Percentiles rank a stretch among this genome's conserved stretches.
Conservation (phyloP, 495 filamentous ascomycete genomes). For the Thermothielavioides terrestris region DNA sequence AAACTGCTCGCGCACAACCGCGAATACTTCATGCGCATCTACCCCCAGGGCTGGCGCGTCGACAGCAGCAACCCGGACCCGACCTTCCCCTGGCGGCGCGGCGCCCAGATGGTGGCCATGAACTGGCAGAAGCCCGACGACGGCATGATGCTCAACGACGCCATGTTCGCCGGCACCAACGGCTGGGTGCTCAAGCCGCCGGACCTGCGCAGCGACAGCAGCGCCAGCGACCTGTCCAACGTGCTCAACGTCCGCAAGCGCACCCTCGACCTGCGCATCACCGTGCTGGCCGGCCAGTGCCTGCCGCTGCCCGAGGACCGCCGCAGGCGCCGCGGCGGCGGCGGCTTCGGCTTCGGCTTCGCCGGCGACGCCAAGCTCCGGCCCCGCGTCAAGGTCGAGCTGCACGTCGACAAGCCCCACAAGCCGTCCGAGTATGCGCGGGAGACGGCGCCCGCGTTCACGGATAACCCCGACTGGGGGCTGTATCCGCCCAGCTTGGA, state of each 20-base stretch:
- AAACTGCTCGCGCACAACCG: conserved; percentile 75
- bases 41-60: conserved; percentile 70
- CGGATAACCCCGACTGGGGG: conserved; percentile 37
- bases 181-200: conserved; percentile 84
- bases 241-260: conserved; percentile 14
- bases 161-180: conserved; percentile 74
- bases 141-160: conserved; percentile 92
- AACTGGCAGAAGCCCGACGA: conserved; percentile 90
- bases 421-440: conserved; percentile 26
- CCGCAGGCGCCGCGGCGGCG: conserved; percentile 3
- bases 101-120: conserved; percentile 86
- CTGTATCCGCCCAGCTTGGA: conserved; percentile 21
- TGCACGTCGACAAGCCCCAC: conserved; percentile 61
- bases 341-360: conserved; percentile 24
- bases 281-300: conserved; percentile 36
- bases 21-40: conserved; percentile 78
- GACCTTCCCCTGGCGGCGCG: conserved; percentile 71
- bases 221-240: conserved; percentile 10
- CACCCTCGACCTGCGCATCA: conserved; percentile 36
- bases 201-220: conserved; percentile 32
- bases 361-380: conserved; percentile 23
- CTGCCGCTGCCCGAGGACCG: conserved; percentile 28
- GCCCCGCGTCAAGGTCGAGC: conserved; percentile 59
- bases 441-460: conserved; percentile 26
- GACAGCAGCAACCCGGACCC: conserved; percentile 83